phyloP scores from a whole-genome alignment of 2,329 filamentous ascomycete species.

The Claviceps purpurea region DNA sequence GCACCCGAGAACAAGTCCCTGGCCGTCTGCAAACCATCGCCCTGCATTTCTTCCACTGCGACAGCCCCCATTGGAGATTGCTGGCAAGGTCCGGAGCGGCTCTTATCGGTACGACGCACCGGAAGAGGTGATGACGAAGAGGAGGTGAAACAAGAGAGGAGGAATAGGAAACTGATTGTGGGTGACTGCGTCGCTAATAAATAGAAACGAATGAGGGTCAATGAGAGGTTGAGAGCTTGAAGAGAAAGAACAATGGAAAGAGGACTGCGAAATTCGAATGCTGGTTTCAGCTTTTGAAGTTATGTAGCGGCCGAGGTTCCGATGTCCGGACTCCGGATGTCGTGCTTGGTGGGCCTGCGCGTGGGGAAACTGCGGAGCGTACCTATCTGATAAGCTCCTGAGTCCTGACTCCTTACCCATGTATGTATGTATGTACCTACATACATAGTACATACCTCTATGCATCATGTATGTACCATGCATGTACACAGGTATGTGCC shows the following conservation, averaged over 20 bases:
- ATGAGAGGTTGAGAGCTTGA: neutral
- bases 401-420: too few relatives aligned
- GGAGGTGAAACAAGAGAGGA: neutral
- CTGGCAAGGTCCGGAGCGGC: neutral
- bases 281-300: too few relatives aligned
- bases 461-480: too few relatives aligned
- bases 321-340: too few relatives aligned
- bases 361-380: neutral
- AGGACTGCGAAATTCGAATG: too few relatives aligned
- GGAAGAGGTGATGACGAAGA: neutral
- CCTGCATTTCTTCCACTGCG: constrained; percentile 3
- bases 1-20: constrained; percentile 92
- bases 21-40: constrained; percentile 42
- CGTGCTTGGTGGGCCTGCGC: neutral
- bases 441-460: too few relatives aligned
- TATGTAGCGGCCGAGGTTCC: neutral
- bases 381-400: neutral
- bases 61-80: constrained; percentile 1
- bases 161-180: neutral
- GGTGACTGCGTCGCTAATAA: neutral
- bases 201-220: too few relatives aligned
- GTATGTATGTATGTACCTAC: too few relatives aligned
- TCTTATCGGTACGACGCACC: neutral
- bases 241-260: too few relatives aligned
- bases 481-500: too few relatives aligned